Evolutionary conservation across 768 basidiomycete genomes (phyloP).

Genomic region (Boletus sp.): DNA sequence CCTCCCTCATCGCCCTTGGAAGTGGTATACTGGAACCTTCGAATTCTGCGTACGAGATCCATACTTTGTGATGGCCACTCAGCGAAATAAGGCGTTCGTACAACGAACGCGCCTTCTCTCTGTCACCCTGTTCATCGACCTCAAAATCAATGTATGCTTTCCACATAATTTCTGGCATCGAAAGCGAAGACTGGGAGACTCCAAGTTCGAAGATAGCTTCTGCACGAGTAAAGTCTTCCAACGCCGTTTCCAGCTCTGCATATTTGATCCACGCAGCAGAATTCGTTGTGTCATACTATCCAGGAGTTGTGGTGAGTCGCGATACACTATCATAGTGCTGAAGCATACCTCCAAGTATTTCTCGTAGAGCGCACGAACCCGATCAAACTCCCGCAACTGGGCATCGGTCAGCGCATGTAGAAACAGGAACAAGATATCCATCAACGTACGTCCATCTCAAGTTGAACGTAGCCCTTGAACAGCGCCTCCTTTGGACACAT

Average conservation of each 20-base stretch:
- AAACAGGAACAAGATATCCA: neutral
- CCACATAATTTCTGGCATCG: slow-evolving; percentile 94
- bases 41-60: slow-evolving; percentile 93
- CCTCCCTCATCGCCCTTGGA: slow-evolving; percentile 61
- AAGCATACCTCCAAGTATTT: slow-evolving; percentile 83
- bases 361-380: slow-evolving; percentile 86
- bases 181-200: slow-evolving; percentile 74
- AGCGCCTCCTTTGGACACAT: slow-evolving; percentile 95
- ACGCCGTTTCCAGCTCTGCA: slow-evolving; percentile 83
- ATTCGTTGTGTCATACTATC: slow-evolving; percentile 82
- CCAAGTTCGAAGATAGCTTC: slow-evolving; percentile 95
- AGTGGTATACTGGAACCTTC: slow-evolving; percentile 76
- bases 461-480: slow-evolving; percentile 94
- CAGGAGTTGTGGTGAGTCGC: neutral
- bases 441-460: slow-evolving; percentile 77
- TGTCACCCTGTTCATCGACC: slow-evolving; percentile 82
- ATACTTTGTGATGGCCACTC: slow-evolving; percentile 95
- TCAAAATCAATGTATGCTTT: slow-evolving; percentile 98
- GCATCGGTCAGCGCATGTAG: slow-evolving; percentile 6
- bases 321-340: neutral
- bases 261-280: slow-evolving; percentile 95
- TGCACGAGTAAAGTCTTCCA: slow-evolving; percentile 84
- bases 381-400: slow-evolving; percentile 91
- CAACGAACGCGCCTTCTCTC: slow-evolving; percentile 74
- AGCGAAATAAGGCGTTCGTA: slow-evolving; percentile 85